These are phyloP conservation scores for Urochloa ruziziensis DNA, from an alignment of 176 grass and related monocot species.

Conservation along the genomic window DNA sequence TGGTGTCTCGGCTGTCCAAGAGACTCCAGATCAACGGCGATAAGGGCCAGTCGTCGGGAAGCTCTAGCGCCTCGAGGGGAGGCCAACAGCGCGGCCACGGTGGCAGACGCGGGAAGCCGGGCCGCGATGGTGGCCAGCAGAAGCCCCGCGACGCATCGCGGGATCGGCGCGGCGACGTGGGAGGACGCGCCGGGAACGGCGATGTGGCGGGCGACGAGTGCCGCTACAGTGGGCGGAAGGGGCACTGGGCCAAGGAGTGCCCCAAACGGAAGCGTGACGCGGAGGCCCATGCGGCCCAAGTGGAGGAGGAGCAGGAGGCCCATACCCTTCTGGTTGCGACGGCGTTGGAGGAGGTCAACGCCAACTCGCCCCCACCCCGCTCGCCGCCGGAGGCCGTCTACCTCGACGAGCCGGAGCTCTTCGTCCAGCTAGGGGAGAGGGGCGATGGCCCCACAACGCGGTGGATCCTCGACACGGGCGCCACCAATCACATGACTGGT, in stretches of 20 bases:
- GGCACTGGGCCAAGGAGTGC: background rate
- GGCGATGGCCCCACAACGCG: background rate
- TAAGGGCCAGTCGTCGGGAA: background rate
- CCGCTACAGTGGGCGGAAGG: background rate
- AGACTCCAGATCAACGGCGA: background rate
- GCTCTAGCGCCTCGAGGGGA: background rate
- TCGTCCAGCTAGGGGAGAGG: background rate
- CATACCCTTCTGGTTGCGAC: background rate
- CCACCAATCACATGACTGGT: background rate
- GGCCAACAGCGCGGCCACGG: background rate
- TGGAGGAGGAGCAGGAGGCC: background rate
- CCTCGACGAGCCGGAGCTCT: background rate
- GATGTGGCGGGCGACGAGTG: background rate
- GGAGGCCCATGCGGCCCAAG: background rate
- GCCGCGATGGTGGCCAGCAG: rapidly evolving
- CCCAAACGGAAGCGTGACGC: background rate
- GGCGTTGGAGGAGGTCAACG: background rate
- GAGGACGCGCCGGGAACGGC: background rate
- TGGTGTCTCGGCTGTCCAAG: background rate
- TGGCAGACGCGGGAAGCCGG: background rate
- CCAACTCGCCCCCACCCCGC: background rate
- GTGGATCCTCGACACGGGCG: background rate
- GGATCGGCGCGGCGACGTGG: too few relatives aligned
- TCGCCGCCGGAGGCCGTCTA: background rate
- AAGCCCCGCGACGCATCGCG: too few relatives aligned